These are phyloP conservation scores for Cyberlindnera amylophila DNA, from an alignment of 805 yeast species.

Conservation along the genomic window DNA sequence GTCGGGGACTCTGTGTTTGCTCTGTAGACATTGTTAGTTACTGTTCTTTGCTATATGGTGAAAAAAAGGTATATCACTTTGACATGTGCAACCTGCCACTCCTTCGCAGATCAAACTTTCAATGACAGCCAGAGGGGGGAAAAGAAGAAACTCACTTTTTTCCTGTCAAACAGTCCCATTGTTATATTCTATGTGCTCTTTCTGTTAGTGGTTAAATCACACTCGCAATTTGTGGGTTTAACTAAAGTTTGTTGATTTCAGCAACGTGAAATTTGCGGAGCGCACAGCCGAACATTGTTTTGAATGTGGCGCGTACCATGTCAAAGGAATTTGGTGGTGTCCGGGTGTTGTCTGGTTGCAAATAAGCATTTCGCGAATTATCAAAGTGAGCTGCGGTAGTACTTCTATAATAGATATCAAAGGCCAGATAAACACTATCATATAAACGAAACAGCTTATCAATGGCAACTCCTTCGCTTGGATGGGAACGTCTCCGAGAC, in stretches of 20 bases:
- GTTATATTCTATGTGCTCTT: neutral
- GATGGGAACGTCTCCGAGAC: conserved; percentile 20
- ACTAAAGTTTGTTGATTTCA: neutral
- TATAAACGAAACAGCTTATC: no score
- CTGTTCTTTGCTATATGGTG: neutral
- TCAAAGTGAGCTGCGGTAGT: no score
- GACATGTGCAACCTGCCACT: neutral
- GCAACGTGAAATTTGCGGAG: conserved; percentile 2
- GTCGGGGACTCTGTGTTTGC: conserved; percentile 31
- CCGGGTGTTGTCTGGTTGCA: no score
- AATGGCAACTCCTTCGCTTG: conserved; percentile 17
- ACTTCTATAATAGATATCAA: no score
- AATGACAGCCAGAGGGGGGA: no score
- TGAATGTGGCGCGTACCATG: neutral
- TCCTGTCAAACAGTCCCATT: conserved; percentile 11
- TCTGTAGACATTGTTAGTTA: conserved; percentile 1
- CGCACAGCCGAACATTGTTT: conserved; percentile 1
- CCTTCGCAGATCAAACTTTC: no score
- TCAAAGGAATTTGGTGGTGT: neutral
- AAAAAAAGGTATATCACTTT: no score
- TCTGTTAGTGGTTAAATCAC: no score
- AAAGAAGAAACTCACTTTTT: conserved; percentile 3
- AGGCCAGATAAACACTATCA: no score
- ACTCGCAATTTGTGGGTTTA: no score
- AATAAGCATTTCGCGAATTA: no score